Base-by-base conservation (phyloP, 768 basidiomycete species). In the Austroboletus eburneus region DNA sequence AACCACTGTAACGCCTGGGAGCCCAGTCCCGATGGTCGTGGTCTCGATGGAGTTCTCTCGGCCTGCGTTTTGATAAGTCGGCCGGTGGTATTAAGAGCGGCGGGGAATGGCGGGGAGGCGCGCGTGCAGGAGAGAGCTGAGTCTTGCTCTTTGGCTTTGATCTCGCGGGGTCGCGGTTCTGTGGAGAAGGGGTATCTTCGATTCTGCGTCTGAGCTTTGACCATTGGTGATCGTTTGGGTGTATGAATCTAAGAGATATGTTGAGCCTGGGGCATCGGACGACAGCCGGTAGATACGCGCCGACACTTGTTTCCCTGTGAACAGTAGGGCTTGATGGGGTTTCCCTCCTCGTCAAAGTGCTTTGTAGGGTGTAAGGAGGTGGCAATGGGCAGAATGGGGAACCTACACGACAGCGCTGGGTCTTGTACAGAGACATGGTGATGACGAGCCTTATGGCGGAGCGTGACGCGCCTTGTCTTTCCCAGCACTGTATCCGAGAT, bases 191-290 rank as follows among this genome's bases (percentile, higher is more conserved):
- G n/a, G 49, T 40, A 13, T 42, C 45, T 5, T 52, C 43, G n/a
- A 34, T 48, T 29, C 55, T 54, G 21, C 49, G 62, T 21, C 41
- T 64, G 18, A 53, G 47, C 38, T 52, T 58, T 20, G 43, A 32
- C 71, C 77, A 79, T 38, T 73, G 68, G 25, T 66, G 48, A 56
- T 80, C 78, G 38, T 56, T 64, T 24, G 78, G 78, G 50, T 80
- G 78, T 30, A 79, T 68, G 51, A 76, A 80, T 23, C 78, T 70
- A 49, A 44, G 51, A 13, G 43, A 24, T 20, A 34, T 46, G n/a
- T 43, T 51, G 43, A 47, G 48, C 44, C 14, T 38, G 24, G 39
- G n/a, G n/a, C n/a, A n/a, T n/a, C n/a, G n/a, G n/a, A n/a, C n/a
- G n/a, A n/a, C n/a, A 37, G 51, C 29, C 29, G 33, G 39, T 42